phyloP scores from a whole-genome alignment of 495 filamentous ascomycete genomes.

The Tuber aestivum region DNA sequence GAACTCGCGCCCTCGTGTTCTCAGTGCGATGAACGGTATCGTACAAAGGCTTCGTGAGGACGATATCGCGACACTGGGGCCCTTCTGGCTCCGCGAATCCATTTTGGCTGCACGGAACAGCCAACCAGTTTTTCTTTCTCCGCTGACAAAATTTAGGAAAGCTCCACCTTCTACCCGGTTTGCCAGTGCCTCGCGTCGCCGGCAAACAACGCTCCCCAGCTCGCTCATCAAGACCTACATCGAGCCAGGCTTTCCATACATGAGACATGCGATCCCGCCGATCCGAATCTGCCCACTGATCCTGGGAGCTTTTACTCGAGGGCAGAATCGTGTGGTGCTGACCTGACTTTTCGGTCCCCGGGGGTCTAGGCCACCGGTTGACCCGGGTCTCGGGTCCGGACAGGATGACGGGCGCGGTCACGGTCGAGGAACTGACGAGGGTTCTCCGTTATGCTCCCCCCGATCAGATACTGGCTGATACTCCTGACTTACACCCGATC shows the following conservation, averaged over 20 bases:
- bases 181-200: neutral
- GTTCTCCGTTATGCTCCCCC: neutral
- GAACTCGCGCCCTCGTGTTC: neutral
- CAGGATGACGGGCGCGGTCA: neutral
- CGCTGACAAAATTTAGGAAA: neutral
- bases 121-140: neutral
- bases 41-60: too few relatives aligned
- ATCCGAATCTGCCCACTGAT: neutral
- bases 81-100: neutral
- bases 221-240: neutral
- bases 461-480: neutral
- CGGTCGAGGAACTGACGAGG: neutral
- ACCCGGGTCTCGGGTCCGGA: neutral
- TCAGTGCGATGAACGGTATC: neutral
- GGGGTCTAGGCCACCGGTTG: neutral
- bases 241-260: neutral
- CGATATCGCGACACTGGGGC: too few relatives aligned
- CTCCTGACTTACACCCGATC: neutral
- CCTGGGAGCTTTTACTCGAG: neutral
- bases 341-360: neutral
- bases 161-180: neutral
- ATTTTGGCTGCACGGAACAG: neutral
- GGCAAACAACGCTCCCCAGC: too few relatives aligned
- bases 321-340: neutral
- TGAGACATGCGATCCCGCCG: neutral